Evolutionary conservation across 805 yeast species (phyloP), one percentile per base, ranked within the genome.

Genomic region (Sugiyamaella mastotermitis): DNA sequence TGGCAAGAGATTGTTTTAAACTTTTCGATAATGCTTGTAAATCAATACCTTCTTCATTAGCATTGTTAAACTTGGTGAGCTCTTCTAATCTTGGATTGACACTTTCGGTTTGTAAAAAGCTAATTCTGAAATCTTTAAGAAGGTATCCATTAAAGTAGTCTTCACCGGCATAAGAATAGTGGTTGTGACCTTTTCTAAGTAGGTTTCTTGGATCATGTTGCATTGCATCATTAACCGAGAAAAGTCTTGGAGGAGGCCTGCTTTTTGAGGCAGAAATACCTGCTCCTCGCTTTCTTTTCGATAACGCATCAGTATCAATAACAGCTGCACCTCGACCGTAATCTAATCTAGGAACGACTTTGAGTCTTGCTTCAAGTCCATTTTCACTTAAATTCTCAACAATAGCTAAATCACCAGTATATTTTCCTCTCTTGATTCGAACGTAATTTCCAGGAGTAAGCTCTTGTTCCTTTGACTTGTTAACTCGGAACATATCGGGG

Each of bases 311-410:
- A 9, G 45, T 34, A 35, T 53, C 52, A 16, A 50, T 38, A 16
- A 48, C 50, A 5, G 58, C 45, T 3, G 17, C n/a, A n/a, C 24
- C 15, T 48, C 79, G 76, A 41, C 95, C 95, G 60, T 92, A 90
- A 58, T 90, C 97, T 43, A 92, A 64, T 53, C 98, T 77, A 25
- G 98, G 98, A 23, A 92, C 94, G 47, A 92, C 68, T 56, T 85
- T 85, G 51, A 94, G 77, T 52, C 94, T 74, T n/a, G 86, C 97
- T 58, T 90, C 97, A 50, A 92, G 72, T 37, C 96, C 97, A 56
- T 85, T 90, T 55, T 92, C 97, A 43, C 94, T 83, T 46, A 92
- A 72, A 56, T 88, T 87, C 52, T 87, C 95, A 35, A 92, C 95
- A 33, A 86, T 74, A 16, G 96, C 98, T 48, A 92, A 69, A 60